Evolutionary conservation across 2,329 filamentous ascomycete species (phyloP).

Genomic region (Penicillium sp.): DNA sequence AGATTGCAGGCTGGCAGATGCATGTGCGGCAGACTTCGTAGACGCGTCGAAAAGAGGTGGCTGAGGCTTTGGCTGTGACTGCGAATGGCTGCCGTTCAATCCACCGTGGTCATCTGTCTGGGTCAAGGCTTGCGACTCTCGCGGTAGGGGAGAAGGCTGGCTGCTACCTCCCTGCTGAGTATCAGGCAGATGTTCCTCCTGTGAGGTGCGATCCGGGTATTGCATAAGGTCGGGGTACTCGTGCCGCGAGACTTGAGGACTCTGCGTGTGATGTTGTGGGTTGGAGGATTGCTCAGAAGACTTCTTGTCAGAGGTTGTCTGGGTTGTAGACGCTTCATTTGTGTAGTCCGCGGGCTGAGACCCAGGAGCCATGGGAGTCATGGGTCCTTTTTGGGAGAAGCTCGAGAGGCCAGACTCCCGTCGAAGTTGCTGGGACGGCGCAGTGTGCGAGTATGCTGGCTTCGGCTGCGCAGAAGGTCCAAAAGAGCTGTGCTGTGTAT

Average conservation of each 20-base stretch:
- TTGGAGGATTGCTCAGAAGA: slow-evolving; percentile 75
- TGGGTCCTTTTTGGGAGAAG: slow-evolving; percentile 55
- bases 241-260: slow-evolving; percentile 50
- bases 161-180: slow-evolving; percentile 59
- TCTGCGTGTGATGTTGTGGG: slow-evolving; percentile 70
- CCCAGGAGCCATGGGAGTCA: slow-evolving; percentile 62
- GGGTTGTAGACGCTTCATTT: slow-evolving; percentile 90
- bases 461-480: slow-evolving; percentile 56
- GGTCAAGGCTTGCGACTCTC: slow-evolving; percentile 19
- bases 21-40: slow-evolving; percentile 29
- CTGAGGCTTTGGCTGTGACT: slow-evolving; percentile 43
- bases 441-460: slow-evolving; percentile 51
- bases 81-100: slow-evolving; percentile 35
- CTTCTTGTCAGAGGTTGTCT: slow-evolving; percentile 78
- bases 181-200: slow-evolving; percentile 66
- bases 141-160: slow-evolving; percentile 35
- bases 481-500: slow-evolving; percentile 54
- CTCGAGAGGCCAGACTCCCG: slow-evolving; percentile 51
- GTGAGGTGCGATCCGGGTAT: slow-evolving; percentile 55
- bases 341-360: slow-evolving; percentile 66
- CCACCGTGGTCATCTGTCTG: slow-evolving; percentile 29
- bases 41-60: slow-evolving; percentile 46
- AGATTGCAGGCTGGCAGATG: slow-evolving; percentile 35
- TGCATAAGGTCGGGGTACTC: slow-evolving; percentile 60
- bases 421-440: slow-evolving; percentile 50